phyloP scores from a whole-genome alignment of 345 rosid species.

The Rhodomyrtus tomentosa region DNA sequence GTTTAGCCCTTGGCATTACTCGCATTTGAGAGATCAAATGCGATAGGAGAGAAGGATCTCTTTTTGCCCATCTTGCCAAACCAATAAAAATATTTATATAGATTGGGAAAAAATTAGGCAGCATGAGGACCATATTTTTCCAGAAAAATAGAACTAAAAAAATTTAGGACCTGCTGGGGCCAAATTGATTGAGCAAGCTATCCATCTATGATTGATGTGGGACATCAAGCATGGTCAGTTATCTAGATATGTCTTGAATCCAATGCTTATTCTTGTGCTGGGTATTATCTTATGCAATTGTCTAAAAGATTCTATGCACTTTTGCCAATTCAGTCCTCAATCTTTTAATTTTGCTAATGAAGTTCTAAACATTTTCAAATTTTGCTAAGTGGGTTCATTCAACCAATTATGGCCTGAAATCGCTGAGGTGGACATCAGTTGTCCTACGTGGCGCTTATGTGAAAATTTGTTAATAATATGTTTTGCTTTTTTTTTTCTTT shows the following conservation, averaged over 20 bases:
- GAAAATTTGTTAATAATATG: too few species aligned
- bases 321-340: too few species aligned
- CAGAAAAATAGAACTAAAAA: not conserved
- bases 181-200: not conserved
- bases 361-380: too few species aligned
- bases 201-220: not conserved
- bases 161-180: not conserved
- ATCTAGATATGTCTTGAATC: not conserved
- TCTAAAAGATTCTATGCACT: too few species aligned
- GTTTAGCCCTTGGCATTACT: not conserved
- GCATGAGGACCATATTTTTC: not conserved
- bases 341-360: too few species aligned
- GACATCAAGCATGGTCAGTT: not conserved
- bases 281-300: not conserved
- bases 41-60: not conserved
- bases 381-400: too few species aligned
- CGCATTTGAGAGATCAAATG: not conserved
- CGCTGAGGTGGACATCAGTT: rapidly evolving
- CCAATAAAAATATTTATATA: not conserved
- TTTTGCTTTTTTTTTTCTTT: too few species aligned
- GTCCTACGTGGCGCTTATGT: too few species aligned
- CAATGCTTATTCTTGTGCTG: not conserved
- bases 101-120: not conserved
- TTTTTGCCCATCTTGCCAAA: not conserved
- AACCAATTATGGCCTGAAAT: too few species aligned